Evolutionary conservation across 257 asterid genomes (phyloP).

Genomic region (Solanum peruvianum): DNA sequence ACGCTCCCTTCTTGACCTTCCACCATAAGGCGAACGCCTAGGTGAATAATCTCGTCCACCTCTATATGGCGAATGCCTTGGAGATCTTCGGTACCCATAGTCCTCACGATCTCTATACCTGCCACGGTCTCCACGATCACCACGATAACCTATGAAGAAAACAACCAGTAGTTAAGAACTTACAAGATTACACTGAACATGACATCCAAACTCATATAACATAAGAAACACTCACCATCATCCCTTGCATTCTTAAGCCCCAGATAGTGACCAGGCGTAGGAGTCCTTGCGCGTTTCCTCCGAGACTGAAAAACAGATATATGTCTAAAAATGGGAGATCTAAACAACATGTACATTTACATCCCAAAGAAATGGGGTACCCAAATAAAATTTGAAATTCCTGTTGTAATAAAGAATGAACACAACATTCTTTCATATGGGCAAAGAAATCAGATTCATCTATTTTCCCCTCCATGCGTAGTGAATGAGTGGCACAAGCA

Average conservation of each 20-base stretch:
- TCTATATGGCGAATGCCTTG: slow-evolving; percentile 41
- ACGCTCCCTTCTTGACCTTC: slow-evolving; percentile 19
- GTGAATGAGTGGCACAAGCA: neutral
- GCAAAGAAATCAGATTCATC: neutral
- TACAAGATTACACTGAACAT: neutral
- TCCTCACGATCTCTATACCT: slow-evolving; percentile 77
- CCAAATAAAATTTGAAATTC: neutral
- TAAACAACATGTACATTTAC: neutral
- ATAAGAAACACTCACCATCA: slow-evolving; percentile 41
- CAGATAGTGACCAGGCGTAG: slow-evolving; percentile 97
- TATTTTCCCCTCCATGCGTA: neutral
- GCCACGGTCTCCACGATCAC: slow-evolving; percentile 51
- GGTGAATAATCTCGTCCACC: slow-evolving; percentile 13
- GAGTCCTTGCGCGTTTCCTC: slow-evolving; percentile 46
- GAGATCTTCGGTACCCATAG: slow-evolving; percentile 71
- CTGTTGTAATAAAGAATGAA: neutral
- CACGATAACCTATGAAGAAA: slow-evolving; percentile 38
- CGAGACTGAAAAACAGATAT: slow-evolving; percentile 27
- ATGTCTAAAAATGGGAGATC: neutral
- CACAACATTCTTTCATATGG: neutral
- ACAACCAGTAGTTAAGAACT: neutral
- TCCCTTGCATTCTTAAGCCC: slow-evolving; percentile 85
- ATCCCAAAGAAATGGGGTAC: neutral
- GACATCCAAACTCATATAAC: neutral
- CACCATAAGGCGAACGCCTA: slow-evolving; percentile 30